Evolutionary conservation across 78 protist genomes (phyloP), one percentile per base, ranked within the genome.

Genomic region (Anaeramoeba ignava): DNA sequence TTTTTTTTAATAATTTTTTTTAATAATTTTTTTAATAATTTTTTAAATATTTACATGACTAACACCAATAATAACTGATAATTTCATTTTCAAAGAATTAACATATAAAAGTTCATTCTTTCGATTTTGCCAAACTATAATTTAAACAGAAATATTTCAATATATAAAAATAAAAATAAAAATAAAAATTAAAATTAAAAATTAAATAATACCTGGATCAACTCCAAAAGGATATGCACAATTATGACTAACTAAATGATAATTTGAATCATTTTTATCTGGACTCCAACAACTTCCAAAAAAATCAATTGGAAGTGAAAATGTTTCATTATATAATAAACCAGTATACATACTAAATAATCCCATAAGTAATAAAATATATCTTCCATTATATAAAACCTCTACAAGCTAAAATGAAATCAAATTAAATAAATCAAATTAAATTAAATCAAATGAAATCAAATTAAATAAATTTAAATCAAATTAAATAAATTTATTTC

Each of bases 31-130:
- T n/a, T n/a, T n/a, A n/a, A n/a, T n/a, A n/a, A n/a, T n/a, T n/a
- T n/a, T n/a, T n/a, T n/a, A n/a, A n/a, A n/a, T n/a, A n/a, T n/a
- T n/a, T n/a, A n/a, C n/a, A n/a, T 54, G 73, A 54, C 73, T 12
- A 41, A 98, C 96, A 38, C 99, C 99, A 38, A 95, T 27, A 31
- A 98, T 36, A 34, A 98, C 89, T 40, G 99, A 88, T 38, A 94
- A 8, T 91, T 98, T 98, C 99, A 98, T 98, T 89, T 98, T 98
- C 96, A 93, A 88, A 38, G 98, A 93, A 91, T 98, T 98, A 92
- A 85, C 73, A 54, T 54, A 54, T 54, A 54, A 54, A 17, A 54
- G 73, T 54, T 54, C 73, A n/a, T n/a, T n/a, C n/a, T n/a, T n/a
- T n/a, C n/a, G n/a, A n/a, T n/a, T n/a, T n/a, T n/a, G n/a, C n/a